Evolutionary conservation across 805 yeast genomes (phyloP), one percentile per base, ranked within the genome.

Genomic region (Millerozyma miso): DNA sequence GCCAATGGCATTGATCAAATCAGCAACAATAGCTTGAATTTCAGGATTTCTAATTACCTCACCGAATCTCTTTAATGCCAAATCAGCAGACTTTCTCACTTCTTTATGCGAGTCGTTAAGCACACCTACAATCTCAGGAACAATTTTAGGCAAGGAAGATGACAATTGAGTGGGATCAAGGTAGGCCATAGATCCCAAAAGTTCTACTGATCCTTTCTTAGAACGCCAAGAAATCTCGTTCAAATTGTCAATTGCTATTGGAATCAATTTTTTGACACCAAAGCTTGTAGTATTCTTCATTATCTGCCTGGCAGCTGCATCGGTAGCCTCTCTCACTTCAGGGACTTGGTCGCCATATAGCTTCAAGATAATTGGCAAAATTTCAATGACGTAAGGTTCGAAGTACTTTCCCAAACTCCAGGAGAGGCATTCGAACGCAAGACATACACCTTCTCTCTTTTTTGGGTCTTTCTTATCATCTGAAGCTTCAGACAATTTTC

Each of bases 11-110:
- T 85, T 80, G 53, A 93, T 77, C 56, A 93, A 73, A 18, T 74
- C 76, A 17, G 98, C 97, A 43, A 91, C 98, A 44, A 90, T 68
- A n/a, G 73, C 75, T 64, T 89, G 96, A 58, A 93, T 93, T 63
- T 93, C 99, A 0, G 99, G 99, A 60, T 93, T 93, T 63, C 96
- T 77, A 51, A 93, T 93, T 47, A 93, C 99, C 48, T 91, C 97
- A 58, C 99, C 99, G 59, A 93, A 93, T 56, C 89, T 75, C 58
- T 88, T 85, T 64, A 93, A 73, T 1, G 97, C 78, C 52, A 77
- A 81, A 59, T 88, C 96, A 1, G 97, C 99, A 1, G 99, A 95
- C 51, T 86, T 88, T 47, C 99, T 77, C 16, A 93, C 99, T 59
- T 93, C 99, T 58, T 91, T 91, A 64, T 93, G 99, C 0, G 97